phyloP scores from a whole-genome alignment of 257 asterid genomes.

The Cruciata laevipes region DNA sequence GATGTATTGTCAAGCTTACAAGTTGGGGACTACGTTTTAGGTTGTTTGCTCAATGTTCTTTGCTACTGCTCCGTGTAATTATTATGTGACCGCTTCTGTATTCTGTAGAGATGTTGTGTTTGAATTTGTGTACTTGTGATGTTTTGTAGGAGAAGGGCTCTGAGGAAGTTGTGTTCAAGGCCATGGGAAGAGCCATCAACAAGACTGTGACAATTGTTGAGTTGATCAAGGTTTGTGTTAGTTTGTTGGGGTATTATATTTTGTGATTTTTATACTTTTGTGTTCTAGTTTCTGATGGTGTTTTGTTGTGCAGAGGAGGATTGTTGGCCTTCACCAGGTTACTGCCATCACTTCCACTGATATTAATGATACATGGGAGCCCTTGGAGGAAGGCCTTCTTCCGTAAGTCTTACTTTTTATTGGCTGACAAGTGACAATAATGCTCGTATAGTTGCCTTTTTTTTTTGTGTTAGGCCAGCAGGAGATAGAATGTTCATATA shows the following conservation, averaged over 20 bases:
- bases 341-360: slow-evolving; percentile 80
- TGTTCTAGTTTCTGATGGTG: slow-evolving; percentile 14
- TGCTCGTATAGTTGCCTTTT: background rate
- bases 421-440: background rate
- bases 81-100: background rate
- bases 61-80: background rate
- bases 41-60: no score
- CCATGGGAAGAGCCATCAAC: slow-evolving; percentile 79
- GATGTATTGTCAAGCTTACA: no score
- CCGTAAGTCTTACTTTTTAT: slow-evolving; percentile 38
- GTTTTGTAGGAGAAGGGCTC: slow-evolving; percentile 50
- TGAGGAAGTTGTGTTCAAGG: slow-evolving; percentile 56
- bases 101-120: no score
- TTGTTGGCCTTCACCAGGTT: slow-evolving; percentile 92
- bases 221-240: slow-evolving; percentile 42
- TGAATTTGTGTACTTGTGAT: background rate
- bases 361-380: slow-evolving; percentile 96
- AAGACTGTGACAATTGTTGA: slow-evolving; percentile 61
- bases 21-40: background rate
- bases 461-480: background rate
- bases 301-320: slow-evolving; percentile 58
- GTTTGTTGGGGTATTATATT: background rate
- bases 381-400: slow-evolving; percentile 96
- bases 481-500: background rate
- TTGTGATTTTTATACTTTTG: background rate